Evolutionary conservation across 2,329 filamentous ascomycete genomes (phyloP).

Genomic region (Malbranchea zuffiana): DNA sequence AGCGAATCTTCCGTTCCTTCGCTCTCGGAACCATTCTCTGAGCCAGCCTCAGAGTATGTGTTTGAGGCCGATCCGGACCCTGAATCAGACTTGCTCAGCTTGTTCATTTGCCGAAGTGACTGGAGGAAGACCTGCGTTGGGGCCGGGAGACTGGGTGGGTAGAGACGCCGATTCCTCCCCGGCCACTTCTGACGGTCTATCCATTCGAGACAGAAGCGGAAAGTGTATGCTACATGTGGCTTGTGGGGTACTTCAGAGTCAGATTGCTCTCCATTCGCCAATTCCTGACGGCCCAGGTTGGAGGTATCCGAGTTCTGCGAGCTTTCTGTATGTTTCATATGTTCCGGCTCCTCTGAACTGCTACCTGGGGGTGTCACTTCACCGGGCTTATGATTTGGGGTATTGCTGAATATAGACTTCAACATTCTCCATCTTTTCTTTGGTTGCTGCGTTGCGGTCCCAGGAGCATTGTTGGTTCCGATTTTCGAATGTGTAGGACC

Average conservation of each 20-base stretch:
- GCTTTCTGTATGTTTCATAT: too few relatives aligned
- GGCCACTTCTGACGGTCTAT: conserved; percentile 43
- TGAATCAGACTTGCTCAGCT: conserved; percentile 11
- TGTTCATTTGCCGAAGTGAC: conserved; percentile 16
- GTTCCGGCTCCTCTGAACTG: conserved; percentile 28
- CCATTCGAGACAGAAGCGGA: conserved; percentile 60
- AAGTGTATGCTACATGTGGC: conserved; percentile 46
- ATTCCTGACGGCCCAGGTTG: neutral
- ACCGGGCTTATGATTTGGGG: conserved; percentile 35
- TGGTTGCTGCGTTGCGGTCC: conserved; percentile 16
- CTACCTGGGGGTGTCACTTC: conserved; percentile 32
- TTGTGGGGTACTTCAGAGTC: conserved; percentile 4
- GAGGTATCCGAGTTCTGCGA: too few relatives aligned
- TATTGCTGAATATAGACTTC: conserved; percentile 39
- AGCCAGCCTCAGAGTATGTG: conserved; percentile 14
- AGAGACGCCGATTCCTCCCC: conserved; percentile 43
- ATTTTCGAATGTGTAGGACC: conserved; percentile 24
- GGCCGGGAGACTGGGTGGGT: conserved; percentile 46
- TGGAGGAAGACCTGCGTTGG: conserved; percentile 46
- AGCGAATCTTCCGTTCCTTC: conserved; percentile 13
- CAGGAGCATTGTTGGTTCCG: conserved; percentile 22
- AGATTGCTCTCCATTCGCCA: conserved; percentile 4
- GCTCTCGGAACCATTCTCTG: conserved; percentile 14
- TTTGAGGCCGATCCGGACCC: conserved; percentile 13
- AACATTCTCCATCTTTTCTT: conserved; percentile 44